Evolutionary conservation across 1,284 basidiomycete genomes (phyloP), one percentile per base, ranked within the genome.

Genomic region (Leccinum pallidistipes): DNA sequence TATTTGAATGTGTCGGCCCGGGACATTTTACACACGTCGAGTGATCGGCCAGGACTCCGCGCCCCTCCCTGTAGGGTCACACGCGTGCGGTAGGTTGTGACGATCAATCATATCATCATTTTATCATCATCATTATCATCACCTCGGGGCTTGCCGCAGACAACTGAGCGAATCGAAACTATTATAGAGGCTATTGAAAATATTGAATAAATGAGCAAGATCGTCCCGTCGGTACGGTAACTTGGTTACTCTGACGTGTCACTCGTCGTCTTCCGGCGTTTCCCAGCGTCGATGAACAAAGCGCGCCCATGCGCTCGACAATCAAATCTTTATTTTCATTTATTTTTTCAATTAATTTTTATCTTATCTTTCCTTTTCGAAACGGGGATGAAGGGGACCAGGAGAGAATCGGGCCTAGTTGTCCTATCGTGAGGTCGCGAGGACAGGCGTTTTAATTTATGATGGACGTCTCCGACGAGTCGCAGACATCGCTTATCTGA

Each of bases 401-500:
- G 24, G 24, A 24, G 24, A 12, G 21, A 14, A 49, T 49, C 47
- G 47, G 47, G 47, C 21, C 11, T 21, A 47, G 11, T 21, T 47
- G 21, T 47, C 45, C 18, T 49, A 49, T 47, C 18, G 11, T 12
- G 43, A 18, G 43, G 43, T 24, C 24, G 55, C 12, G 36, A 55
- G 24, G 36, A 55, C 36, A n/a, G 14, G 38, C 11, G 29, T 29
- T 45, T 56, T 56, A 29, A 56, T 56, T 12, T 31, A 32, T 32
- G 45, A 47, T 49, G 24, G 21, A 24, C 47, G 47, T 24, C 47
- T 49, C 47, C 47, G 47, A 49, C 47, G 24, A 49, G 47, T 49
- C 24, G 47, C 47, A 49, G 47, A 24, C 47, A 16, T 56, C 38
- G 55, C 55, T 29, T 45, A 56, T 56, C 55, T 56, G 55, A 43